phyloP scores from a whole-genome alignment of 305 asterid genomes.

The Caryopteris hybrid region DNA sequence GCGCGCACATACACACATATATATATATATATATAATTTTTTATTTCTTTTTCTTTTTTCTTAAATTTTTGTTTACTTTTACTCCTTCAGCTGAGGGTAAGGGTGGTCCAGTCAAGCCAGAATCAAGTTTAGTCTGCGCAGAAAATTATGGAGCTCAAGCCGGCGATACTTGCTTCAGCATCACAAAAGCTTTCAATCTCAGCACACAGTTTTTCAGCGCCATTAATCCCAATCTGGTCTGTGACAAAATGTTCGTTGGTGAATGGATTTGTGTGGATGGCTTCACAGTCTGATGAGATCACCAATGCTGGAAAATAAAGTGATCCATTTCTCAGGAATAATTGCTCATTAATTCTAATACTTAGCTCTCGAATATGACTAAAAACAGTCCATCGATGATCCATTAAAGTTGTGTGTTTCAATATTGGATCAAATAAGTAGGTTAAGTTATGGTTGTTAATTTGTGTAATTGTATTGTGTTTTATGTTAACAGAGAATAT shows the following conservation, averaged over 20 bases:
- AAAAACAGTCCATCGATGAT: no score
- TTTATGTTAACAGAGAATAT: no score
- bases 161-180: slow-evolving; percentile 12
- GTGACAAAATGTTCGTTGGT: not conserved
- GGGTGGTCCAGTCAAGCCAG: not conserved
- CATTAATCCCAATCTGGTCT: slow-evolving; percentile 11
- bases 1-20: no score
- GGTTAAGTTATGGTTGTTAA: no score
- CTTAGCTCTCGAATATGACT: no score
- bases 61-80: no score
- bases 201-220: not conserved
- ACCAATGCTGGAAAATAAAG: not conserved
- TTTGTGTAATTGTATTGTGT: no score
- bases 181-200: not conserved
- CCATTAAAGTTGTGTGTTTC: no score
- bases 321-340: not conserved
- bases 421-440: no score
- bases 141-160: slow-evolving; percentile 5
- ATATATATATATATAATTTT: no score
- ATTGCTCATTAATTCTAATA: not conserved
- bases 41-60: no score
- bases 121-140: not conserved
- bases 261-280: not conserved
- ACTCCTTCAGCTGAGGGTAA: not conserved
- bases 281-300: not conserved